Conservation (phyloP, 1,139 yeast species). For the Kodamaea plutei region DNA sequence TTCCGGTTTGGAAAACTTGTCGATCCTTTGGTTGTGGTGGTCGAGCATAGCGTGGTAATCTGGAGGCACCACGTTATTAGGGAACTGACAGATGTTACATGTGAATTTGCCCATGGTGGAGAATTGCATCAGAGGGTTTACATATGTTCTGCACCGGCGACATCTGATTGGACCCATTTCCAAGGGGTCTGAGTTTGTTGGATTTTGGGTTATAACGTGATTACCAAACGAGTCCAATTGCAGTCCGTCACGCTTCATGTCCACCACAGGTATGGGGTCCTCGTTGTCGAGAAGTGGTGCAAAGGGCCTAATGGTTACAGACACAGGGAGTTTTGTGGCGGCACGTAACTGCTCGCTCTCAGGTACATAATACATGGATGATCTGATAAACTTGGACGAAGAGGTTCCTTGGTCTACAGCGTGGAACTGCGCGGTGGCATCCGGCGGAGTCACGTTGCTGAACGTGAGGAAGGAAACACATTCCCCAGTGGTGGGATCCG, state of each 20-base stretch:
- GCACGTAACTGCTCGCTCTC: conserved; percentile 65
- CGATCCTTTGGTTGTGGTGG: conserved; percentile 53
- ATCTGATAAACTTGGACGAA: conserved; percentile 72
- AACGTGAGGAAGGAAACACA: conserved; percentile 59
- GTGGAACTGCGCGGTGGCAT: conserved; percentile 67
- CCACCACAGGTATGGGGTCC: conserved; percentile 64
- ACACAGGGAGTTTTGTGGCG: conserved; percentile 75
- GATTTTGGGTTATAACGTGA: too few species aligned
- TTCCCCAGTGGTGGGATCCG: conserved; percentile 17
- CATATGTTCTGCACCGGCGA: conserved; percentile 82
- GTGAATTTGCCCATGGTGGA: conserved; percentile 60
- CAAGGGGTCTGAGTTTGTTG: conserved; percentile 26
- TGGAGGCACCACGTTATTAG: conserved; percentile 61
- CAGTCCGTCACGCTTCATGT: conserved; percentile 42
- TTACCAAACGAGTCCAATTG: conserved; percentile 4
- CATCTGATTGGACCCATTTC: conserved; percentile 80
- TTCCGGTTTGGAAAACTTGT: conserved; percentile 67
- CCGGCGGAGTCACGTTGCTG: conserved; percentile 76
- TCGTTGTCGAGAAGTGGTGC: conserved; percentile 53
- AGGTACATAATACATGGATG: conserved; percentile 84
- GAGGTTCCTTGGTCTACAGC: conserved; percentile 82
- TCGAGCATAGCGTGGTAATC: conserved; percentile 68
- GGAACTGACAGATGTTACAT: conserved; percentile 85
- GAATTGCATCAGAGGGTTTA: conserved; percentile 81
- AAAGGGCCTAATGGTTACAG: conserved; percentile 79